Percentiles rank a stretch among this genome's conserved stretches.
Evolutionary conservation across 1,139 yeast genomes (phyloP).

Genomic region (Geotrichum bryndzae): DNA sequence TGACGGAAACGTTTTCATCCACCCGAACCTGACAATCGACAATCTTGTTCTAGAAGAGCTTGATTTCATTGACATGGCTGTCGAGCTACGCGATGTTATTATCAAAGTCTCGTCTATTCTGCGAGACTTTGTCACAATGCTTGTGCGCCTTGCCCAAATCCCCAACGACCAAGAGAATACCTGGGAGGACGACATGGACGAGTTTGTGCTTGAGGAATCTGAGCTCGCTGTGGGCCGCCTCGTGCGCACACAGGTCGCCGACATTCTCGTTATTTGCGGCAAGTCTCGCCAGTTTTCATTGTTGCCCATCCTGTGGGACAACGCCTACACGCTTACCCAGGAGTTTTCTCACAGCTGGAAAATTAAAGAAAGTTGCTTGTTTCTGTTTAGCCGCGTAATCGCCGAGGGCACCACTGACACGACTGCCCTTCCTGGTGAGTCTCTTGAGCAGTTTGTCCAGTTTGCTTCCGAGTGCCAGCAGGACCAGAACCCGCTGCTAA

Average conservation of each 20-base stretch:
- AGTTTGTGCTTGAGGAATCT: slow-evolving; percentile 64
- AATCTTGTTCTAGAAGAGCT: slow-evolving; percentile 13
- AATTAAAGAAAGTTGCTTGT: slow-evolving; percentile 20
- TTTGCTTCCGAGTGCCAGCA: slow-evolving; percentile 14
- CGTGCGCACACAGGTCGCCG: slow-evolving; percentile 26
- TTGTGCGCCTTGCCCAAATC: slow-evolving; percentile 26
- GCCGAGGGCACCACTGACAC: slow-evolving; percentile 17
- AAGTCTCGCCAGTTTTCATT: slow-evolving; percentile 14
- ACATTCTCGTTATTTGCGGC: slow-evolving; percentile 20
- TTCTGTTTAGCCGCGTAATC: slow-evolving; percentile 16
- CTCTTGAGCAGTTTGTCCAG: slow-evolving; percentile 17
- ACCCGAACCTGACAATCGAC: slow-evolving; percentile 13
- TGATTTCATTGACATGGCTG: slow-evolving; percentile 15
- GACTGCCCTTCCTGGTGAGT: slow-evolving; percentile 16
- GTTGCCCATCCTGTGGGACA: slow-evolving; percentile 12
- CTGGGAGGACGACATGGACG: slow-evolving; percentile 55
- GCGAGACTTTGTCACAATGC: slow-evolving; percentile 20
- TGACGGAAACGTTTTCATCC: slow-evolving; percentile 28
- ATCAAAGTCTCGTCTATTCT: slow-evolving; percentile 4
- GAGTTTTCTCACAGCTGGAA: slow-evolving; percentile 13
- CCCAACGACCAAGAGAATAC: slow-evolving; percentile 25
- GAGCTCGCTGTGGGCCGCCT: slow-evolving; percentile 47
- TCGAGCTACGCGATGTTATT: slow-evolving; percentile 11
- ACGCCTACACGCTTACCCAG: slow-evolving; percentile 3
- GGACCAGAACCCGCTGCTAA: slow-evolving; percentile 18